phyloP scores from a whole-genome alignment of 2,329 filamentous ascomycete species.

The Alternaria triticina region DNA sequence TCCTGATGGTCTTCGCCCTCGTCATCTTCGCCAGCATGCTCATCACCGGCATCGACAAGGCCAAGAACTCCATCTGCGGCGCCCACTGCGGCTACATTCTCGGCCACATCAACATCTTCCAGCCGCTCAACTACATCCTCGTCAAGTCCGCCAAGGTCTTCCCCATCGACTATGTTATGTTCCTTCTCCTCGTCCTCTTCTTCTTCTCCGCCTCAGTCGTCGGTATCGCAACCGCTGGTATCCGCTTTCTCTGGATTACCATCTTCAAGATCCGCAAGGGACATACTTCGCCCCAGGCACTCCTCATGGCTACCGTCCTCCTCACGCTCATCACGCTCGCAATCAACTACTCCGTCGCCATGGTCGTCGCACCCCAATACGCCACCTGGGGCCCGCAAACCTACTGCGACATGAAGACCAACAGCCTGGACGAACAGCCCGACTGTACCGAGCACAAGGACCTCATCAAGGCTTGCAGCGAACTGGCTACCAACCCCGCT shows the following conservation, averaged over 20 bases:
- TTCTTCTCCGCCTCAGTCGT: slow-evolving; percentile 89
- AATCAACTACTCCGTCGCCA: slow-evolving; percentile 90
- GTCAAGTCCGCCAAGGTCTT: slow-evolving; percentile 82
- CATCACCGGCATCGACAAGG: slow-evolving; percentile 94
- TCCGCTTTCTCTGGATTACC: slow-evolving; percentile 93
- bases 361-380: slow-evolving; percentile 96
- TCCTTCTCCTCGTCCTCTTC: slow-evolving; percentile 81
- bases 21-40: slow-evolving; percentile 91
- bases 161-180: slow-evolving; percentile 90
- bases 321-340: slow-evolving; percentile 87
- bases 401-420: slow-evolving; percentile 78
- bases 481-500: slow-evolving; percentile 72
- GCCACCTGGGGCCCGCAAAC: slow-evolving; percentile 93
- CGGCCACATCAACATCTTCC: slow-evolving; percentile 86
- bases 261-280: slow-evolving; percentile 91
- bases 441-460: slow-evolving; percentile 76
- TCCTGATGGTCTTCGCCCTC: slow-evolving; percentile 76
- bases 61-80: slow-evolving; percentile 93
- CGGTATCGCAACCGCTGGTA: slow-evolving; percentile 84
- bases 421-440: slow-evolving; percentile 68
- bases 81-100: slow-evolving; percentile 90
- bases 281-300: slow-evolving; percentile 87
- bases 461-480: slow-evolving; percentile 81
- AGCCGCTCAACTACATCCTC: slow-evolving; percentile 91
- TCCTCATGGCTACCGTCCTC: slow-evolving; percentile 89